These are phyloP conservation scores for Fusarium sp. DNA, from an alignment of 2,329 filamentous ascomycete genomes.

Conservation along the genomic window DNA sequence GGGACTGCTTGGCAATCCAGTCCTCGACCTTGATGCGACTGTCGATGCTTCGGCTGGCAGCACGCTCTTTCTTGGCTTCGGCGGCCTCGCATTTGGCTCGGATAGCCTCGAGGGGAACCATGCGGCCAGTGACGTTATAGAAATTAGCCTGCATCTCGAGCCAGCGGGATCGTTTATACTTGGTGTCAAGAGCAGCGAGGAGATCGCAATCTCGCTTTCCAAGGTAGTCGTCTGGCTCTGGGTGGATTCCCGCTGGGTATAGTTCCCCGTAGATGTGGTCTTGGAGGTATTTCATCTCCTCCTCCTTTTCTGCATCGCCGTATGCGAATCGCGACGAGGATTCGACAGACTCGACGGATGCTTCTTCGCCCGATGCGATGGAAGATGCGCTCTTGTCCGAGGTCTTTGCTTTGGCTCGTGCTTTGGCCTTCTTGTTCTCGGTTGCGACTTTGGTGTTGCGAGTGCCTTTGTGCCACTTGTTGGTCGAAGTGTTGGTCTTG, in stretches of 20 bases:
- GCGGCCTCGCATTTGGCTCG: conserved; percentile 49
- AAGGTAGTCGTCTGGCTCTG: conserved; percentile 43
- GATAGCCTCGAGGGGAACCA: conserved; percentile 54
- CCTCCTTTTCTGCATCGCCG: conserved; percentile 32
- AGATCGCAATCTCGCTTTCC: conserved; percentile 49
- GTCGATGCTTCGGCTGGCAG: conserved; percentile 4
- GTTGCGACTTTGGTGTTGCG: conserved; percentile 36
- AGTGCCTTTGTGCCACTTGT: conserved; percentile 35
- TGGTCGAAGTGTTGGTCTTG: conserved; percentile 8
- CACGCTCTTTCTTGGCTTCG: conserved; percentile 34
- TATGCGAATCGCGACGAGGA: conserved; percentile 31
- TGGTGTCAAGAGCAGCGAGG: conserved; percentile 51
- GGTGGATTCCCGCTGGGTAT: conserved; percentile 44
- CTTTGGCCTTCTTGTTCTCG: conserved; percentile 38
- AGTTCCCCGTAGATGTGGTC: conserved; percentile 47
- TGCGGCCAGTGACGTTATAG: conserved; percentile 56
- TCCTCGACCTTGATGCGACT: conserved; percentile 27
- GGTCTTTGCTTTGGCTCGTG: conserved; percentile 25
- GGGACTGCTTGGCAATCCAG: conserved; percentile 33
- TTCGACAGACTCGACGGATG: conserved; percentile 41
- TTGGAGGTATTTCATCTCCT: conserved; percentile 48
- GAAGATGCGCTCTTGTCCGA: conserved; percentile 11
- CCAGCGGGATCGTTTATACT: conserved; percentile 50
- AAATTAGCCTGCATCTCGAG: conserved; percentile 59
- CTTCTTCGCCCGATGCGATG: conserved; percentile 45